Base-by-base conservation (phyloP, 1,284 basidiomycete genomes). In the Cryptococcus sp. region DNA sequence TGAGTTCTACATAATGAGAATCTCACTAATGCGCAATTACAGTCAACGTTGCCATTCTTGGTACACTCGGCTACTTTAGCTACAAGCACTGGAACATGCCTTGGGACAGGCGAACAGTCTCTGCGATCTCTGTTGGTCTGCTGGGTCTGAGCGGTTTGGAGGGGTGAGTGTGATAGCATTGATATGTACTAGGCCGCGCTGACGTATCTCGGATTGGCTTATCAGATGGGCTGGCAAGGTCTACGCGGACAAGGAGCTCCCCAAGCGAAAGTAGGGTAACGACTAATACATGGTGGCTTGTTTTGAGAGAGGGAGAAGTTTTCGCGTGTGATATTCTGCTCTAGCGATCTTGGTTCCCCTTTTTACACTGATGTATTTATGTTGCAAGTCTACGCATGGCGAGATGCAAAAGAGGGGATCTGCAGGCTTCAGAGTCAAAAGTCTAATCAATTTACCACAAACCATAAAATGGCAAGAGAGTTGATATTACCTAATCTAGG, bases 21-120 rank as follows among this genome's bases (percentile, higher is more conserved):
- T 44, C 22, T 2, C 7, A 44, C 41, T 44, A 11, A 44, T 8
- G 25, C 39, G 45, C 44, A 15, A 48, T 50, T 16, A 38, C 17
- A 87, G 86, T 88, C 59, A 92, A 92, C 72, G 75, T 87, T 4
- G 86, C 83, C 15, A 75, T 91, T 19, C 69, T 91, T 25, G 86
- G 87, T 11, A 78, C 84, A 3, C 79, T 90, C 29, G 86, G 87
- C 1, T 92, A 87, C 75, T 79, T 85, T 58, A 82, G 84, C 0
- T 89, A 89, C 78, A 72, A 78, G 54, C 82, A 90, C 76, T 91
- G 89, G 88, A 71, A 81, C 77, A 76, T 78, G 57, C 84, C 84
- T 15, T 92, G 89, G 89, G 88, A 92, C 75, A 80, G 83, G 61
- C 82, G 86, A 19, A 75, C 82, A 11, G 83, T 92, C 7, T 85